A percentile compares a stretch with the other conserved stretches of the same genome.
Conservation (phyloP, 2,329 filamentous ascomycete species). For the Delphinella strobiligena region DNA sequence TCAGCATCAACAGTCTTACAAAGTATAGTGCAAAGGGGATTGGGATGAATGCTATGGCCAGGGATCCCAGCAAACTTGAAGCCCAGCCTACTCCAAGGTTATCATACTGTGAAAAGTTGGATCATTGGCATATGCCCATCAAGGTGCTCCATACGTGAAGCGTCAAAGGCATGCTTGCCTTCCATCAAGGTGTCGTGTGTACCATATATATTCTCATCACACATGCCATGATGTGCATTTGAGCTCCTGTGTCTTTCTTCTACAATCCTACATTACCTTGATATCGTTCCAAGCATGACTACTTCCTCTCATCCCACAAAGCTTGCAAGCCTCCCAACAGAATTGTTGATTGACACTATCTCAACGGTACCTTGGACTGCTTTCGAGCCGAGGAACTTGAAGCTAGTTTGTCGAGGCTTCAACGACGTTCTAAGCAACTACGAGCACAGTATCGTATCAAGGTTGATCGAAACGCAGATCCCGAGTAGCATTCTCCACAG, state of each 20-base stretch:
- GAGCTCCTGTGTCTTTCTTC: no score
- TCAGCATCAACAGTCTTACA: constrained; percentile 11
- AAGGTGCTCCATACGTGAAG: no score
- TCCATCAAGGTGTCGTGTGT: no score
- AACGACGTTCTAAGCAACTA: constrained; percentile 16
- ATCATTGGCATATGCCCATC: no score
- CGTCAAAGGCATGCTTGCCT: no score
- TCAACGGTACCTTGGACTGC: constrained; percentile 17
- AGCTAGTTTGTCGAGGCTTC: constrained; percentile 16
- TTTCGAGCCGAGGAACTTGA: constrained; percentile 12
- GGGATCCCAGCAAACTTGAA: constrained; percentile 26
- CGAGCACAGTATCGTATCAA: constrained; percentile 17
- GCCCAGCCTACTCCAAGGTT: constrained; percentile 31
- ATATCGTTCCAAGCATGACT: no score
- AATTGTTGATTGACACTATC: constrained; percentile 16
- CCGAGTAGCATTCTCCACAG: constrained; percentile 9
- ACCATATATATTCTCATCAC: no score
- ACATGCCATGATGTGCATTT: no score
- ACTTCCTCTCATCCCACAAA: no score
- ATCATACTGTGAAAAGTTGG: no score
- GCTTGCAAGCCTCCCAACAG: no score
- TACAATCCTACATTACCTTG: no score
- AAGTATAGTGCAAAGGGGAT: constrained; percentile 33
- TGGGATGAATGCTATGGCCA: constrained; percentile 32
- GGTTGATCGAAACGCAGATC: constrained; percentile 14